Conservation (phyloP, 257 asterid genomes). For the Solanum chilense region DNA sequence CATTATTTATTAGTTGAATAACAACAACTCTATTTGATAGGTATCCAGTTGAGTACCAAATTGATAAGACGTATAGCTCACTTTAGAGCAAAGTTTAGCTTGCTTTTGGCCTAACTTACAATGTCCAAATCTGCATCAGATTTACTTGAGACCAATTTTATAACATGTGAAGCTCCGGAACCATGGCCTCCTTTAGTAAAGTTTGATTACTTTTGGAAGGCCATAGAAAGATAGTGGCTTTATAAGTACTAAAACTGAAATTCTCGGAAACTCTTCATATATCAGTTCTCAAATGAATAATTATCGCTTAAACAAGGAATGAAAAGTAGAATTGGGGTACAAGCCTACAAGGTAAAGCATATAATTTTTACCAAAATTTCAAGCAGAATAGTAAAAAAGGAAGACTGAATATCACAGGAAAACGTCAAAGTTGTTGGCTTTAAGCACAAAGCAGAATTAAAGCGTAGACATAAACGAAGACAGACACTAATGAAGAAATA, state of each 20-base stretch:
- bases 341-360: neutral
- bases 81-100: neutral
- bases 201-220: neutral
- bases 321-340: neutral
- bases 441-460: neutral
- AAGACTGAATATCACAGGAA: neutral
- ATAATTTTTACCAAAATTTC: neutral
- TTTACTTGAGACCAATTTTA: neutral
- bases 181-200: neutral
- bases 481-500: neutral
- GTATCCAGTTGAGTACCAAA: neutral
- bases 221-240: neutral
- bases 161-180: neutral
- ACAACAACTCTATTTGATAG: neutral
- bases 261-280: neutral
- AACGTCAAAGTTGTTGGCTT: neutral
- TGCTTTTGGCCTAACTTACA: neutral
- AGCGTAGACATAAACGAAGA: neutral
- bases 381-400: neutral
- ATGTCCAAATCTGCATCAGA: neutral
- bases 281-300: neutral
- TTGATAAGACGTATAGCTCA: neutral
- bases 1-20: neutral
- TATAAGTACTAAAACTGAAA: neutral
- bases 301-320: neutral